phyloP scores from a whole-genome alignment of 202 grass and related monocot species.

The Carex sylvatica region DNA sequence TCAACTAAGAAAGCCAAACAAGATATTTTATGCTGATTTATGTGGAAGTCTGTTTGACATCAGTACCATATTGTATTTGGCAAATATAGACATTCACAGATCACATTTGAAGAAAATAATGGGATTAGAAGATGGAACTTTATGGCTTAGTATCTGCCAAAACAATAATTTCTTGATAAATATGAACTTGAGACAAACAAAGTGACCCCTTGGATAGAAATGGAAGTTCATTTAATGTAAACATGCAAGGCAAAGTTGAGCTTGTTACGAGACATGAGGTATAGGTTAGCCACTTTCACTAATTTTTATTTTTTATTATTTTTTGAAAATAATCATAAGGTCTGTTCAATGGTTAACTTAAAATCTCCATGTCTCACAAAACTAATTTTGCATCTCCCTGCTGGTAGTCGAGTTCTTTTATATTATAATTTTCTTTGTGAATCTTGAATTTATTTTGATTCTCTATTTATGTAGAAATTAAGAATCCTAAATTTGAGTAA shows the following conservation, averaged over 20 bases:
- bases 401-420: not conserved
- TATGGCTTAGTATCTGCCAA: not conserved
- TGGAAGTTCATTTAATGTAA: not conserved
- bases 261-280: not conserved
- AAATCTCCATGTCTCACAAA: not conserved
- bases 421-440: not conserved
- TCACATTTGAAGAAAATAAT: not conserved
- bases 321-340: not conserved
- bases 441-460: not conserved
- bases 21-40: not conserved
- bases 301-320: not conserved
- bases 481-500: not conserved
- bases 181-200: not conserved
- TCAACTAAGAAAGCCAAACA: not conserved
- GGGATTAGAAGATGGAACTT: not conserved
- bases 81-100: not conserved
- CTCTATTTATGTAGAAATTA: not conserved
- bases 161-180: not conserved
- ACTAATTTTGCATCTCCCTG: not conserved
- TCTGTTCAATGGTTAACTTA: not conserved
- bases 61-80: not conserved
- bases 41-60: not conserved
- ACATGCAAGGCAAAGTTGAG: not conserved
- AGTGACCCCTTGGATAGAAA: not conserved
- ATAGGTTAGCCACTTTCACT: not conserved